Conservation (phyloP, 148 eudicot species). For the Amaranthus palmeri region DNA sequence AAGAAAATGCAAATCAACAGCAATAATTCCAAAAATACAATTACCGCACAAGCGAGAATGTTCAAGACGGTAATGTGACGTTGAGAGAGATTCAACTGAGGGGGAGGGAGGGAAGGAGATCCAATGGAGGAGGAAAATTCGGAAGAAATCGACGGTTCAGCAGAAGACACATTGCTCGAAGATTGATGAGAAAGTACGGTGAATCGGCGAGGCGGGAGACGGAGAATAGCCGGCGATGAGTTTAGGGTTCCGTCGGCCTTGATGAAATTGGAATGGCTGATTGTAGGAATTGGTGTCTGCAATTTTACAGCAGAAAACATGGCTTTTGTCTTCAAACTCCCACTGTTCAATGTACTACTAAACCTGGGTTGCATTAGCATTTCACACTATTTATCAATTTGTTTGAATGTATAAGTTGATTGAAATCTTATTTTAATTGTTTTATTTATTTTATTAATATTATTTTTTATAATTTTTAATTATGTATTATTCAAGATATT, state of each 20-base stretch:
- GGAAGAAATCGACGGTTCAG: constrained; percentile 43
- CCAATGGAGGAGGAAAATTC: constrained; percentile 52
- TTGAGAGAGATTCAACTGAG: constrained; percentile 46
- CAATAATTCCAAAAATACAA: not conserved
- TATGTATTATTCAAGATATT: no score
- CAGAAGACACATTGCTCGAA: constrained; percentile 20
- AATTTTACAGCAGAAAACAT: constrained; percentile 39
- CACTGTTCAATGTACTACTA: not conserved
- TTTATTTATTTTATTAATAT: no score
- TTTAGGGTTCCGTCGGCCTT: constrained; percentile 24
- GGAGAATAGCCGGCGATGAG: constrained; percentile 20
- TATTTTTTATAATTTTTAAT: no score
- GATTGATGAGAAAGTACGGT: constrained; percentile 31
- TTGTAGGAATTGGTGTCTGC: constrained; percentile 24
- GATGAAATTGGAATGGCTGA: constrained; percentile 8
- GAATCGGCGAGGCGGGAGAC: constrained; percentile 29
- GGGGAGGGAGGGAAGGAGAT: constrained; percentile 35
- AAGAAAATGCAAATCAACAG: not conserved
- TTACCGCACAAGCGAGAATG: constrained; percentile 63
- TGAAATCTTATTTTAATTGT: not conserved
- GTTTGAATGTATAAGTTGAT: not conserved
- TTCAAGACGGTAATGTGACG: constrained; percentile 58
- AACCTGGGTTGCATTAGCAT: no score
- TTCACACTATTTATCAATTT: no score
- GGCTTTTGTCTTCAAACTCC: not conserved